Base-by-base conservation (phyloP, 768 basidiomycete genomes). In the Rossbeevera mucosa region DNA sequence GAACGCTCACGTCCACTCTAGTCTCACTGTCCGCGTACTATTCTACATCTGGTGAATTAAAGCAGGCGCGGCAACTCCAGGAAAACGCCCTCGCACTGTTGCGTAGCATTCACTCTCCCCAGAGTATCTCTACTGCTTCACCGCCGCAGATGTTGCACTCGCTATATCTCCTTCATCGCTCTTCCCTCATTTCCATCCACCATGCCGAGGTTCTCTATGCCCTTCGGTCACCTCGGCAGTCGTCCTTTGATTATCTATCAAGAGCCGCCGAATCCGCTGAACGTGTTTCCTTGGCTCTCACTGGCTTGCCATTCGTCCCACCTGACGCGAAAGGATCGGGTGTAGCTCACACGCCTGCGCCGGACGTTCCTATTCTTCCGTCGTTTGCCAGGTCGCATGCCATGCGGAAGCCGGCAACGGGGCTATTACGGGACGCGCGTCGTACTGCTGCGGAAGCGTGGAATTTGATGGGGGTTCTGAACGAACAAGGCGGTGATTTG, bases 21-120 rank as follows among this genome's bases (percentile, higher is more conserved):
- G 79, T 88, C 7, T 86, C 88, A n/a, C 64, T 86, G 21, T 91
- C 88, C 20, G 83, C 84, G 4, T 79, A 77, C 59, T 85, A 85
- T 62, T 82, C 87, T 14, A 80, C 76, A 21, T 75, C 80, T 2
- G 78, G 80, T 13, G 73, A 79, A 49, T 68, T 87, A 13, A 62
- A 60, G 24, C 71, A 81, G 58, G 88, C 88, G 6, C 77, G 74
- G 59, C 65, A 67, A 24, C 55, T 85, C 14, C 79, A 89, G 64
- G 79, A 86, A 63, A 66, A 71, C 0, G 71, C 81, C 1, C 75
- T 90, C 21, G 59, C 66, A 21, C 69, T 86, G 41, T 71, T 89
- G 51, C 77, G 80, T 43, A 75, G 76, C 29, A 76, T 84, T 48
- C 74, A 62, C n/a, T 68, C 73, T 40, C 76, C 82, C 9, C 67